These are phyloP conservation scores for Lactifluus rugatus DNA, from an alignment of 768 basidiomycete species.

Conservation along the genomic window DNA sequence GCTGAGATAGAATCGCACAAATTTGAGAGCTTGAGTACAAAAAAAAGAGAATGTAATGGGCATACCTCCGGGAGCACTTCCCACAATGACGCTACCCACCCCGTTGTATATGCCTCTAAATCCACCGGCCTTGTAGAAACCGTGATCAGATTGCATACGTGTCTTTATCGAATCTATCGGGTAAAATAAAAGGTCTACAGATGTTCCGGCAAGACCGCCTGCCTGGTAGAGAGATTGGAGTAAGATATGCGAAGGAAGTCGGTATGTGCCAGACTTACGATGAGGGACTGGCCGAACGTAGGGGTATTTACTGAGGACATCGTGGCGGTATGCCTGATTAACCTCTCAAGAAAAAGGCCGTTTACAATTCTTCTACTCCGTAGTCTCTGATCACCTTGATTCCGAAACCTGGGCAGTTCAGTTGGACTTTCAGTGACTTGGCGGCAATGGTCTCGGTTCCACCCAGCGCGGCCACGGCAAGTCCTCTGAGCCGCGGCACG, in stretches of 20 bases:
- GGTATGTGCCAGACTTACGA: constrained; percentile 20
- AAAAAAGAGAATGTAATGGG: background rate
- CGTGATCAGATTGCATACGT: constrained; percentile 79
- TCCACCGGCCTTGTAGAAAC: constrained; percentile 78
- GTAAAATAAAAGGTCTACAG: constrained; percentile 93
- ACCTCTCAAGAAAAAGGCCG: background rate
- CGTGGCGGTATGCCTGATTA: background rate
- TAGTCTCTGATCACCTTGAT: background rate
- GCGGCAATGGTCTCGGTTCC: too few species aligned
- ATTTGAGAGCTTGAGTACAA: background rate
- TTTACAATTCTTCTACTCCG: background rate
- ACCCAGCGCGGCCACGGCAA: too few species aligned
- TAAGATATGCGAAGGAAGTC: background rate
- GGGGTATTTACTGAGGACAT: constrained; percentile 17
- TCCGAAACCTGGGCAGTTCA: background rate
- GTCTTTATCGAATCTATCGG: constrained; percentile 97
- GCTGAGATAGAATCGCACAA: constrained; percentile 38
- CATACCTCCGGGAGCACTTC: constrained; percentile 90
- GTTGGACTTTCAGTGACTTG: too few species aligned
- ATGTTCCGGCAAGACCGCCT: constrained; percentile 83
- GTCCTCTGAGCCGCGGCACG: background rate
- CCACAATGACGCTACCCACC: constrained; percentile 87
- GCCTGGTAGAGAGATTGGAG: constrained; percentile 37
- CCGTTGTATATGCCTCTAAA: constrained; percentile 90
- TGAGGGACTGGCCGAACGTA: constrained; percentile 27